Percentiles rank a stretch among this genome's conserved stretches.
phyloP scores from a whole-genome alignment of 2,329 filamentous ascomycete species.

The Drechslerella dactyloides region DNA sequence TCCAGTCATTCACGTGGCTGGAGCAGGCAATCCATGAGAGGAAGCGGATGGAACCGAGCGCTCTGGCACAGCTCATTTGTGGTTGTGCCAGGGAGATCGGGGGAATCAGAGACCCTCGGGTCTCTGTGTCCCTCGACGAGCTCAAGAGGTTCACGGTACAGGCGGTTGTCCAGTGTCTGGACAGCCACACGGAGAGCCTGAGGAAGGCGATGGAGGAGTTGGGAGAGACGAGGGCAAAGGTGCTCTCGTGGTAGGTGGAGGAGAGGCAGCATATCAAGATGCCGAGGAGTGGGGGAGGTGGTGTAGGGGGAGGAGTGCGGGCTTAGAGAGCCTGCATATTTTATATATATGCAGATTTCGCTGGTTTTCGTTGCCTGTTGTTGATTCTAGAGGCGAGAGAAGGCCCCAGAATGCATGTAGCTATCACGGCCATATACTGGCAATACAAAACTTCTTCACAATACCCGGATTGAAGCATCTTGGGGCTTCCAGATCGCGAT shows the following conservation, averaged over 20 bases:
- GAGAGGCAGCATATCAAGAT: neutral
- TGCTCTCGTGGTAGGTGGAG: constrained; percentile 10
- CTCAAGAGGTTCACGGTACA: constrained; percentile 8
- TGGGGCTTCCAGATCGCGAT: too few species aligned
- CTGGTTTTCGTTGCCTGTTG: too few species aligned
- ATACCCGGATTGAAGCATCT: too few species aligned
- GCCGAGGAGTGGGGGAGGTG: too few species aligned
- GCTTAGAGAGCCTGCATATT: too few species aligned
- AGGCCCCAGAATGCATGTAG: too few species aligned
- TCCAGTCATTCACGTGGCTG: neutral
- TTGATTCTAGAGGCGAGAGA: too few species aligned
- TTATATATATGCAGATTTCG: too few species aligned
- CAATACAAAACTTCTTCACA: too few species aligned
- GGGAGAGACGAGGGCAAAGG: constrained; percentile 1
- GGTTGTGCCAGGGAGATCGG: constrained; percentile 7
- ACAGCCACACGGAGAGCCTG: constrained; percentile 2
- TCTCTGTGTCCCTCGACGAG: neutral
- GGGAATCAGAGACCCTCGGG: neutral
- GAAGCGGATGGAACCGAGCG: neutral
- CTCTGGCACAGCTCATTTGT: constrained; percentile 13
- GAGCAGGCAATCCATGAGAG: neutral
- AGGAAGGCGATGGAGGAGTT: constrained; percentile 1
- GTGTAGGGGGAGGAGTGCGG: too few species aligned
- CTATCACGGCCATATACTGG: too few species aligned
- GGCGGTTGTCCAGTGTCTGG: constrained; percentile 1